phyloP scores from a whole-genome alignment of 371 early-diverging fungal genomes.

The Mortierella sp. region DNA sequence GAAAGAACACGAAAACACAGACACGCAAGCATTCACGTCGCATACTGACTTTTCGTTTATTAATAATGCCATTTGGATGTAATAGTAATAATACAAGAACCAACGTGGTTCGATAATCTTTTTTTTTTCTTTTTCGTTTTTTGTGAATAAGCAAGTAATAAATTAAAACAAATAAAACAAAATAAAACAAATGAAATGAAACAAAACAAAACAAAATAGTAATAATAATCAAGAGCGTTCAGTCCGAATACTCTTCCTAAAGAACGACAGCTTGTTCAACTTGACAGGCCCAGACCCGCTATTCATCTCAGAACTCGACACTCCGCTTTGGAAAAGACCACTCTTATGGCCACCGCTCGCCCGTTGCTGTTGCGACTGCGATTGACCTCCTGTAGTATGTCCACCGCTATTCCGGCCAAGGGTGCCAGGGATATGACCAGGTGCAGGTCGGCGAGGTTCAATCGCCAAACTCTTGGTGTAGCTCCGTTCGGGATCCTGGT shows the following conservation, averaged over 20 bases:
- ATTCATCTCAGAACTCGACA: conserved; percentile 31
- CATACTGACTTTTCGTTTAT: not conserved
- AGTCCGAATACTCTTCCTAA: conserved; percentile 32
- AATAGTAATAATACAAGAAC: conserved; percentile 3
- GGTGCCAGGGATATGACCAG: not conserved
- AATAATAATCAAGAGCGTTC: conserved; percentile 24
- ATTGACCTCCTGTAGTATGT: not conserved
- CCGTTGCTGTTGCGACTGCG: conserved; percentile 5
- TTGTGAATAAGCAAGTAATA: not conserved
- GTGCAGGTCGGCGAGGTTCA: conserved; percentile 39
- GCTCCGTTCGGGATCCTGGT: conserved; percentile 40
- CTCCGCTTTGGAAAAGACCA: conserved; percentile 36
- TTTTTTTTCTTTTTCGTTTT: not conserved
- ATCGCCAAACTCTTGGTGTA: conserved; percentile 48
- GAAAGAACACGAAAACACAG: not conserved
- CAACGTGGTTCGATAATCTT: not conserved
- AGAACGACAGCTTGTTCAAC: conserved; percentile 48
- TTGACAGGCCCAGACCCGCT: conserved; percentile 25
- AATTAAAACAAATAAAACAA: not conserved
- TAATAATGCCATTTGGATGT: not conserved
- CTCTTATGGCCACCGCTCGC: conserved; percentile 19
- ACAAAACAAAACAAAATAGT: no score
- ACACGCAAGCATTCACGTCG: not conserved
- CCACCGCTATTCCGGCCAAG: conserved; percentile 5
- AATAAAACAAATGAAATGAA: not conserved